phyloP scores from a whole-genome alignment of 345 rosid genomes.

The Draba incana region DNA sequence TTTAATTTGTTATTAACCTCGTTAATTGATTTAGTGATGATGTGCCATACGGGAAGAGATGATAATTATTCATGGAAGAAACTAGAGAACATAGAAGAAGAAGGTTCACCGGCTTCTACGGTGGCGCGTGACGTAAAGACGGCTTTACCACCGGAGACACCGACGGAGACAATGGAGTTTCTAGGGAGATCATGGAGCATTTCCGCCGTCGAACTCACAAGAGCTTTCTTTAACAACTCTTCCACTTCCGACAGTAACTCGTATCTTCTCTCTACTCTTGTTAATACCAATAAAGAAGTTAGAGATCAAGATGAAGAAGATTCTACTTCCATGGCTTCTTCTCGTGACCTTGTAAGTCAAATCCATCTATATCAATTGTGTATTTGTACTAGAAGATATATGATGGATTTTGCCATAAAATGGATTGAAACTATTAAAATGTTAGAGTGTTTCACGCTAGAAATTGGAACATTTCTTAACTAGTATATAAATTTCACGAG shows the following conservation, averaged over 20 bases:
- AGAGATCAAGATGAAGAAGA: slow-evolving; percentile 43
- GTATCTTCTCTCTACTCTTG: slow-evolving; percentile 45
- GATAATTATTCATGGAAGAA: slow-evolving; percentile 35
- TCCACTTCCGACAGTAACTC: slow-evolving; percentile 36
- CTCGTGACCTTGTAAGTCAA: slow-evolving; percentile 43
- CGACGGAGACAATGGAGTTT: slow-evolving; percentile 92
- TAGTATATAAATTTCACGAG: too few relatives aligned
- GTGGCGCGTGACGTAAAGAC: slow-evolving; percentile 45
- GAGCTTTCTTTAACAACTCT: slow-evolving; percentile 55
- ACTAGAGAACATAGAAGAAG: slow-evolving; percentile 86
- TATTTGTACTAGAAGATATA: background rate
- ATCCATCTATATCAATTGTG: background rate
- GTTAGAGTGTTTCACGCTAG: too few relatives aligned
- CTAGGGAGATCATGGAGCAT: slow-evolving; percentile 97
- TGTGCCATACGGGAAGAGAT: slow-evolving; percentile 38
- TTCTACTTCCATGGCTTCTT: slow-evolving; percentile 46
- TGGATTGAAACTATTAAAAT: background rate
- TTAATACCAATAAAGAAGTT: slow-evolving; percentile 35
- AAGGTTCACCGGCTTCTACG: slow-evolving; percentile 33
- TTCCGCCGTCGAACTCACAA: slow-evolving; percentile 85
- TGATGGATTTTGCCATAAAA: background rate
- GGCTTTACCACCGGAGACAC: slow-evolving; percentile 77
- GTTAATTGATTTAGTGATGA: slow-evolving; percentile 21
- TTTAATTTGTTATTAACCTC: background rate
- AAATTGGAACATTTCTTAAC: too few relatives aligned